Base-by-base conservation (phyloP, 2,329 filamentous ascomycete genomes). In the Biscogniauxia mediterranea region DNA sequence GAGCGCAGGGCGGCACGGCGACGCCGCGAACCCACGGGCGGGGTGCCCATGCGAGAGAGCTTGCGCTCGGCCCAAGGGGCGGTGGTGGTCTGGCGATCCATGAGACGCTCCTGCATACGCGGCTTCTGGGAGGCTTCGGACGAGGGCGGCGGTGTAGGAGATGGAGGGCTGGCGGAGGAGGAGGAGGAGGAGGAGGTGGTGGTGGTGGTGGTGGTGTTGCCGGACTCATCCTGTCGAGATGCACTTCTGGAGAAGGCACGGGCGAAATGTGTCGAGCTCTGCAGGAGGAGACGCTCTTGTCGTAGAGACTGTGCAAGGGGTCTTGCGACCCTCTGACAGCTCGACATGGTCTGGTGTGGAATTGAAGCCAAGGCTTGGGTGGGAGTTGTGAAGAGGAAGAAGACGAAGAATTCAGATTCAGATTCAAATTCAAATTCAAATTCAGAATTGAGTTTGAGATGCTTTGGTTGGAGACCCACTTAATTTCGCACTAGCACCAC, bases 1-100 rank as follows among this genome's bases (percentile, higher is more conserved):
- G 80, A 85, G 71, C 83, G 86, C 63, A 93, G 76, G 26, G 90
- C 90, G 26, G 87, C 85, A 74, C 94, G 89, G 65, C 93, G 89
- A 81, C 93, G 87, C 69, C 93, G 88, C 53, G 93, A 96, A 56
- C 93, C 93, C 70, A 97, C 81, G 57, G 92, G 92, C 64, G 85
- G 82, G 52, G 87, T 83, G 58, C 91, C 89, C 66, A 84, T 79
- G 73, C 85, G 85, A 71, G 93, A 80, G 58, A 97, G 81, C 63
- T 83, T 83, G 65, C 84, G 83, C 77, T 95, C 90, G 61, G 87
- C 82, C 73, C 81, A 82, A 54, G 79, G 81, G 54, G 82, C 86
- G 52, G 85, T 82, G 25, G 91, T 89, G n/a, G 85, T 87, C 64
- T 85, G 80, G n/a, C 89, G 90, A 73, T 92, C 85, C 67, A 86